Percentiles rank a stretch among this genome's conserved stretches.
phyloP scores from a whole-genome alignment of 148 eudicot genomes.

The Chenopodium suecicum region DNA sequence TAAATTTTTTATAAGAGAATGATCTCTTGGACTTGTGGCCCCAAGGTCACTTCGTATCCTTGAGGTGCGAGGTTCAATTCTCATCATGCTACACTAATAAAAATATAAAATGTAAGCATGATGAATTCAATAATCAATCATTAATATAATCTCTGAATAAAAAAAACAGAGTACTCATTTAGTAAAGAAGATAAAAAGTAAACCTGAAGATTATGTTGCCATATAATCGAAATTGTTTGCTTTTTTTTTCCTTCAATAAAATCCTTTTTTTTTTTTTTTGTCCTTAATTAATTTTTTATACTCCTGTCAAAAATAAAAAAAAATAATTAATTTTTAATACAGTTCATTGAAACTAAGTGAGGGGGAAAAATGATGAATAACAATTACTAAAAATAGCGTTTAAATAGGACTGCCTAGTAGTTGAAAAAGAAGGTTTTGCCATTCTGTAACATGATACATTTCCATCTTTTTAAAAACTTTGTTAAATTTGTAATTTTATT shows the following conservation, averaged over 20 bases:
- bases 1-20: no score
- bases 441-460: background rate
- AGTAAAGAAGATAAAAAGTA: background rate
- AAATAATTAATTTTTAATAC: background rate
- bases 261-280: no score
- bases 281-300: background rate
- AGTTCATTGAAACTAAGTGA: slow-evolving; percentile 7
- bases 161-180: no score
- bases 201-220: slow-evolving; percentile 23
- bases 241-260: no score
- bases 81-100: no score
- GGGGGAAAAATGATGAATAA: background rate
- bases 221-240: background rate
- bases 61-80: no score
- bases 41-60: no score
- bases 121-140: no score
- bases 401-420: slow-evolving; percentile 11
- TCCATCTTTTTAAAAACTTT: background rate
- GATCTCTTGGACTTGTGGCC: no score
- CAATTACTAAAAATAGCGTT: background rate
- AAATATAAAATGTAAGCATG: no score
- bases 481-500: background rate
- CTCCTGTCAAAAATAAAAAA: no score
- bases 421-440: slow-evolving; percentile 9
- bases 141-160: no score